Conservation (phyloP, 805 yeast genomes). For the Saccharomycopsis fermentans region DNA sequence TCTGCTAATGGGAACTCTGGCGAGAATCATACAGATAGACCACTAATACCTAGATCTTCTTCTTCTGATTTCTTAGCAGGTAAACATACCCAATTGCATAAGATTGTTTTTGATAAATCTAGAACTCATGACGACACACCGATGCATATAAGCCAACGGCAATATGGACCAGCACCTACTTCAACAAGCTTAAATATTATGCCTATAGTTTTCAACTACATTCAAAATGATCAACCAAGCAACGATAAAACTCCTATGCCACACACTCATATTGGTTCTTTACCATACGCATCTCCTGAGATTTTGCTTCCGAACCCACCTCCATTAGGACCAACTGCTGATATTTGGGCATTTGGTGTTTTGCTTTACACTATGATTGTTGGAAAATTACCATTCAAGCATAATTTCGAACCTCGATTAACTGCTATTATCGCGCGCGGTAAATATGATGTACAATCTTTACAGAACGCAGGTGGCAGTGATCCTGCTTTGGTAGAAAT, state of each 20-base stretch:
- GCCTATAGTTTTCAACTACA: constrained; percentile 21
- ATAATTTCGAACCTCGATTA: constrained; percentile 72
- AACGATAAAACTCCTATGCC: constrained; percentile 29
- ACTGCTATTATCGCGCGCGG: constrained; percentile 64
- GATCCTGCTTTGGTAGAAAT: constrained; percentile 25
- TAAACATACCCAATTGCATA: constrained; percentile 18
- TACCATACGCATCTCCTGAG: constrained; percentile 92
- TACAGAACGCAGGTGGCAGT: constrained; percentile 33
- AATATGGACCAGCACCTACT: constrained; percentile 25
- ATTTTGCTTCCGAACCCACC: constrained; percentile 52
- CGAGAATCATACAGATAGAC: constrained; percentile 20
- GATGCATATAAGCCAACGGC: constrained; percentile 23
- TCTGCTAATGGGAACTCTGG: not conserved
- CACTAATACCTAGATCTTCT: constrained; percentile 27
- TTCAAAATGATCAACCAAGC: constrained; percentile 21
- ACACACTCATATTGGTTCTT: constrained; percentile 71
- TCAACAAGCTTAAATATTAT: constrained; percentile 17
- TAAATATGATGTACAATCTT: constrained; percentile 39
- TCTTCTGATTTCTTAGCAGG: constrained; percentile 22
- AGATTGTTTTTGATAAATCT: constrained; percentile 22
- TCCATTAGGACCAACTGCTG: constrained; percentile 56
- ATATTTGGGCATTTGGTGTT: constrained; percentile 89
- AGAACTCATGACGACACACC: constrained; percentile 28
- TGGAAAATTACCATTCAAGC: constrained; percentile 75
- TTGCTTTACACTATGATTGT: constrained; percentile 60